phyloP scores from a whole-genome alignment of 345 rosid species.

The Eucalyptus pauciflora region DNA sequence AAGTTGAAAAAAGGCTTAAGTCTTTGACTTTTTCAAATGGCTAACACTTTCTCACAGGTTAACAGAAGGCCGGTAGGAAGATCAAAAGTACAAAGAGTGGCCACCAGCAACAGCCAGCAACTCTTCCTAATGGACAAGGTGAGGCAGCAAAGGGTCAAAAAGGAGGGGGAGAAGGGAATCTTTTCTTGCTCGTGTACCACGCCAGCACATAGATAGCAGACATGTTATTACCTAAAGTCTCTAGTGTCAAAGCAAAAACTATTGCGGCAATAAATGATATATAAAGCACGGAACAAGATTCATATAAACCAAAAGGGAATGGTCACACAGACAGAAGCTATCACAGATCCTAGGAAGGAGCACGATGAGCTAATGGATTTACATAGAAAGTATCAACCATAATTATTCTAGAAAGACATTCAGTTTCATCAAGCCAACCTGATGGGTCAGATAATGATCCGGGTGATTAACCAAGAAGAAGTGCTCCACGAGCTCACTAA shows the following conservation, averaged over 20 bases:
- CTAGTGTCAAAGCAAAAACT: not conserved
- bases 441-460: constrained; percentile 27
- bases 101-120: not conserved
- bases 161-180: not conserved
- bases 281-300: not conserved
- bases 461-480: constrained; percentile 45
- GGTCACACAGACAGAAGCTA: not conserved
- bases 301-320: not conserved
- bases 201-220: not conserved
- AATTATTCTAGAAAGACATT: not conserved
- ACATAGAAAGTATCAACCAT: not conserved
- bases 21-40: not conserved
- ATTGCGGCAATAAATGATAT: not conserved
- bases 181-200: not conserved
- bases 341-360: not conserved
- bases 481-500: constrained; percentile 40
- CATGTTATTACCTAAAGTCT: not conserved
- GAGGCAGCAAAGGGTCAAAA: not conserved
- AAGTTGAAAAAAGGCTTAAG: not conserved
- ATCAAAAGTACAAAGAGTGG: not conserved
- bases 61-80: not conserved
- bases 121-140: not conserved
- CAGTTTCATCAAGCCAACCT: constrained; percentile 11
- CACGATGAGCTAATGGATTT: not conserved
- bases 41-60: not conserved